phyloP scores from a whole-genome alignment of 2,329 filamentous ascomycete genomes.

The Colletotrichum sidae region DNA sequence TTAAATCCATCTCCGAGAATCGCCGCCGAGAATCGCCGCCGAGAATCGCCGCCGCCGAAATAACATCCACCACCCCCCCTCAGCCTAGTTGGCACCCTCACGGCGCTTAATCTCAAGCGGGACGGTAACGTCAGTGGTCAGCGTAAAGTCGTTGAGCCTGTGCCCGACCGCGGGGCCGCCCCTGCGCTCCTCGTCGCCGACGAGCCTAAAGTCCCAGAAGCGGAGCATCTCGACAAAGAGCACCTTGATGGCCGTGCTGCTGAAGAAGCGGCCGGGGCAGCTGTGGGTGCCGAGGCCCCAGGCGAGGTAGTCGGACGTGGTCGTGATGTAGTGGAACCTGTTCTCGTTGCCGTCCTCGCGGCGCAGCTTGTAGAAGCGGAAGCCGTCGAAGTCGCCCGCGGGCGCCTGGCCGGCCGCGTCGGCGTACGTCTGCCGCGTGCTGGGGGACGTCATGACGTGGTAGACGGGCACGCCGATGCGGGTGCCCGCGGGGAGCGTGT shows the following conservation, averaged over 20 bases:
- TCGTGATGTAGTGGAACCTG: conserved; percentile 45
- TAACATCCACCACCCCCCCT: not conserved
- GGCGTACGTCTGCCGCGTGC: conserved; percentile 37
- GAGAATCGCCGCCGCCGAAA: no score
- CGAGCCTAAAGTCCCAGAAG: conserved; percentile 42
- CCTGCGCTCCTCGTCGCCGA: conserved; percentile 28
- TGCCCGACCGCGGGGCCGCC: conserved; percentile 27
- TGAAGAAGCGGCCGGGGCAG: conserved; percentile 42
- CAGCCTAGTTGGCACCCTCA: conserved; percentile 11
- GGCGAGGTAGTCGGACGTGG: conserved; percentile 42
- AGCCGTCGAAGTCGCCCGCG: conserved; percentile 40
- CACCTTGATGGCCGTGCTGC: conserved; percentile 49
- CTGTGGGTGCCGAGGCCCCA: conserved; percentile 54
- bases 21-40: no score
- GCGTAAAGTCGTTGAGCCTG: conserved; percentile 15
- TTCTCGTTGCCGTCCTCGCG: conserved; percentile 33
- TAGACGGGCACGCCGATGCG: conserved; percentile 42
- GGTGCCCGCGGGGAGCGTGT: conserved; percentile 44
- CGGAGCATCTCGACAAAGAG: conserved; percentile 42
- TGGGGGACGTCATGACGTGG: conserved; percentile 37
- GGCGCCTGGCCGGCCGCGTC: conserved; percentile 21
- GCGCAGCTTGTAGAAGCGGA: conserved; percentile 41
- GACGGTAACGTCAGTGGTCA: conserved; percentile 17
- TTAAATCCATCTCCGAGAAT: no score
- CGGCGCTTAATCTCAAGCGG: conserved; percentile 27